phyloP scores from a whole-genome alignment of 352 stramenopile genomes.

The Phytopythium delawarense region DNA sequence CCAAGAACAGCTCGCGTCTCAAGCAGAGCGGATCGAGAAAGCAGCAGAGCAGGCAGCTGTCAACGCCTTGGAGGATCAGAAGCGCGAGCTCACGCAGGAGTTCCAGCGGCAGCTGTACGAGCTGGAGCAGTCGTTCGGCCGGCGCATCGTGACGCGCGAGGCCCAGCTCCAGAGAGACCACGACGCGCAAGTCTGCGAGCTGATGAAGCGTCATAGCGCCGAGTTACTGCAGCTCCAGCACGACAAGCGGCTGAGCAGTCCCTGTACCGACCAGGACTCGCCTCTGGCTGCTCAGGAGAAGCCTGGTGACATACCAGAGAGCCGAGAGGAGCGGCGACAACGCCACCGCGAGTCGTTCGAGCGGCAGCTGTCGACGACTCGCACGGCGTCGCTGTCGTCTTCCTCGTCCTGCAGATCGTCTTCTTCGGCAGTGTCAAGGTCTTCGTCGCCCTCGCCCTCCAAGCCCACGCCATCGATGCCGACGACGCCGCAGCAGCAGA shows the following conservation, averaged over 20 bases:
- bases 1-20: slow-evolving; percentile 10
- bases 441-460: slow-evolving; percentile 1
- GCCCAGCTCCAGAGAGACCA: slow-evolving; percentile 30
- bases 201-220: slow-evolving; percentile 36
- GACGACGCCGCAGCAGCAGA: slow-evolving; percentile 19
- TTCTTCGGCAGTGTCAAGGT: slow-evolving; percentile 16
- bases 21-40: slow-evolving; percentile 11
- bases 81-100: slow-evolving; percentile 12
- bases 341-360: not conserved
- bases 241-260: slow-evolving; percentile 2
- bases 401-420: slow-evolving; percentile 21
- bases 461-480: not conserved
- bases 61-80: slow-evolving; percentile 22
- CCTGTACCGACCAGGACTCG: not conserved
- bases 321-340: not conserved
- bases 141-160: slow-evolving; percentile 29
- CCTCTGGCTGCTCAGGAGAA: not conserved
- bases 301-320: not conserved
- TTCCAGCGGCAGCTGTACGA: slow-evolving; percentile 21
- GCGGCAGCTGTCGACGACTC: slow-evolving; percentile 5
- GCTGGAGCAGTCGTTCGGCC: slow-evolving; percentile 27
- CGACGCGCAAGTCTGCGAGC: slow-evolving; percentile 25
- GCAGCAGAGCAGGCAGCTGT: slow-evolving; percentile 9
- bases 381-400: slow-evolving; percentile 16
- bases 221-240: slow-evolving; percentile 29